Percentiles rank a stretch among this genome's conserved stretches.
These are phyloP conservation scores for Dissophora ornata DNA, from an alignment of 192 early-diverging fungal species.

Conservation along the genomic window DNA sequence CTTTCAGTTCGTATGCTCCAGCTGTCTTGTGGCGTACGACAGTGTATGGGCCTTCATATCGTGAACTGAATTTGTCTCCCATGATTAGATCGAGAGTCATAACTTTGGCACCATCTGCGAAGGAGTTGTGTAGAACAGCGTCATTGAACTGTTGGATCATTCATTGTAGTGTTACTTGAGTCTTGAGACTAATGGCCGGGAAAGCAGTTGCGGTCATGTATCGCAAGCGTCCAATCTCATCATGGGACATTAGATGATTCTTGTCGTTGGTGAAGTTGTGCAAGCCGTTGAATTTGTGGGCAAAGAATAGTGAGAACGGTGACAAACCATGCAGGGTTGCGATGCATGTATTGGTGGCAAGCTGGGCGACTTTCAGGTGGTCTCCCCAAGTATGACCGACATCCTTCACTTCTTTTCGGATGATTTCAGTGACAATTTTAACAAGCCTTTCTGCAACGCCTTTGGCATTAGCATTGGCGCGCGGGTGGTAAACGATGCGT, in stretches of 20 bases:
- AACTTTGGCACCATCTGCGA: conserved; percentile 16
- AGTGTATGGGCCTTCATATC: conserved; percentile 20
- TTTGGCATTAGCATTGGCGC: conserved; percentile 59
- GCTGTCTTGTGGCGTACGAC: conserved; percentile 1
- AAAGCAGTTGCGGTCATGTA: conserved; percentile 17
- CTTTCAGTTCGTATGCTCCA: conserved; percentile 16
- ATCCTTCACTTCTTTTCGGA: conserved; percentile 28
- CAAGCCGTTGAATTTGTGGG: conserved; percentile 32
- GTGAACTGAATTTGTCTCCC: not conserved
- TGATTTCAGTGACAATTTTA: conserved; percentile 17
- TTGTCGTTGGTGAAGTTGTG: conserved; percentile 21
- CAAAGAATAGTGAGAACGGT: conserved; percentile 58
- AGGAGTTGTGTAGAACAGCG: not conserved
- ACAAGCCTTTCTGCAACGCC: conserved; percentile 54
- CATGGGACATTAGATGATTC: not conserved
- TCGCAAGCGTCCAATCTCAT: not conserved
- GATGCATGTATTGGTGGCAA: conserved; percentile 40
- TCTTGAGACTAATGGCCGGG: conserved; percentile 1
- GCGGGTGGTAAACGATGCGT: conserved; percentile 54
- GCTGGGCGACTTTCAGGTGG: conserved; percentile 42
- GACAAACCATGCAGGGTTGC: conserved; percentile 10
- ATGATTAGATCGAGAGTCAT: conserved; percentile 16
- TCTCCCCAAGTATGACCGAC: conserved; percentile 29
- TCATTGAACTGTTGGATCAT: conserved; percentile 13
- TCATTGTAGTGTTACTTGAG: not conserved